A percentile compares a stretch with the other conserved stretches of the same genome.
Evolutionary conservation across 192 early-diverging fungal species (phyloP).

Genomic region (Linnemannia schmuckeri): DNA sequence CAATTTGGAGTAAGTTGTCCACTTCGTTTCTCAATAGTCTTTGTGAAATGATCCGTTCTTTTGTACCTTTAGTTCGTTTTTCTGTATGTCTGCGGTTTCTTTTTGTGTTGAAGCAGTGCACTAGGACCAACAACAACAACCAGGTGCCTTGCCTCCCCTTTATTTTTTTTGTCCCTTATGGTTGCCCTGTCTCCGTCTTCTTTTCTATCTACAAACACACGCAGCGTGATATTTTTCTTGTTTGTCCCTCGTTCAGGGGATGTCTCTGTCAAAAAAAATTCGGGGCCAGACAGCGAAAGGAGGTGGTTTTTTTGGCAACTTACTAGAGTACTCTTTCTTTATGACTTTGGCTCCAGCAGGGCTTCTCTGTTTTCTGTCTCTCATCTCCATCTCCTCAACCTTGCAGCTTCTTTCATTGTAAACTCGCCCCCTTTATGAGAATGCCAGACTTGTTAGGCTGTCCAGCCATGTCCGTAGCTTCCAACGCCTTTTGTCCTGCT

Average conservation of each 20-base stretch:
- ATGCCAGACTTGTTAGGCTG: no score
- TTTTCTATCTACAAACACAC: neutral
- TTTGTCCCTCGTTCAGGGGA: neutral
- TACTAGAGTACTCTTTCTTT: neutral
- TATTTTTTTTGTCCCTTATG: slow-evolving; percentile 6
- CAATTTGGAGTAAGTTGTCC: slow-evolving; percentile 41
- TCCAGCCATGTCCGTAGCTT: no score
- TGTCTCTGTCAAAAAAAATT: neutral
- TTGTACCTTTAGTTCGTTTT: neutral
- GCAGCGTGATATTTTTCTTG: neutral
- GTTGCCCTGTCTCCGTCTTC: slow-evolving; percentile 7
- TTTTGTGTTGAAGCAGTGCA: neutral
- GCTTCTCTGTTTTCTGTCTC: no score
- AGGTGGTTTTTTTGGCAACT: neutral
- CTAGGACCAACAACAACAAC: neutral
- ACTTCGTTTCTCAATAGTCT: neutral
- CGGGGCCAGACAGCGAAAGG: neutral
- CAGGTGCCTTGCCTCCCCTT: neutral
- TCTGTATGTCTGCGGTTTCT: neutral
- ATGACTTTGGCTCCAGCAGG: no score
- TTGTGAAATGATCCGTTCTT: neutral
- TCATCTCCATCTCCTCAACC: no score
- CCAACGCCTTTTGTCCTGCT: no score
- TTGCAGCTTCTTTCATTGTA: no score
- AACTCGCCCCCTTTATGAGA: no score